Conservation (phyloP, 257 asterid genomes). For the Solanum corneliomulleri region DNA sequence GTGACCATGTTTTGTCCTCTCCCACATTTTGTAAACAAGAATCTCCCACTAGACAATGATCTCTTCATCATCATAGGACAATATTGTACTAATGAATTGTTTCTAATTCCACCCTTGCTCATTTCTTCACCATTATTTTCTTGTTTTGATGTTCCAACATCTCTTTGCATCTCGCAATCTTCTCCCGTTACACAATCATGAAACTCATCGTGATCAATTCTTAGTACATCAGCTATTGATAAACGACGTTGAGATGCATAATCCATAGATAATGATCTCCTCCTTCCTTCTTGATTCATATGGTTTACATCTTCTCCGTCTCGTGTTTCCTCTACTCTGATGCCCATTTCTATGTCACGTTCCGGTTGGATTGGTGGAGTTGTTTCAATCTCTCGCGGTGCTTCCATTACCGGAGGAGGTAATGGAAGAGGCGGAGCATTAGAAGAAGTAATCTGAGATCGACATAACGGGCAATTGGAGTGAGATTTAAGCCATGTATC, state of each 20-base stretch:
- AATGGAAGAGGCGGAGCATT: background rate
- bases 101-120: background rate
- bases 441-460: background rate
- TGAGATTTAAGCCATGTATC: conserved; percentile 12
- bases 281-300: background rate
- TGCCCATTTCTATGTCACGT: background rate
- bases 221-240: background rate
- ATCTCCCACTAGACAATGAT: conserved; percentile 6
- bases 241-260: background rate
- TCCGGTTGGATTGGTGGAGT: background rate
- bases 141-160: conserved; percentile 1
- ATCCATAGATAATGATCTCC: background rate
- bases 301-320: background rate
- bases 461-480: conserved; percentile 1
- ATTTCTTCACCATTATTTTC: background rate
- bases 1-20: background rate
- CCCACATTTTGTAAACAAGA: background rate
- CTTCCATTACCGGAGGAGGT: background rate
- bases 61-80: background rate
- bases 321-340: background rate
- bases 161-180: background rate
- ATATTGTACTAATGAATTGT: background rate
- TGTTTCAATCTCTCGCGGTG: background rate
- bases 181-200: background rate
- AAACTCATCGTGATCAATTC: background rate